Evolutionary conservation across 1,284 basidiomycete genomes (phyloP).

Genomic region (Agaricales sp.): DNA sequence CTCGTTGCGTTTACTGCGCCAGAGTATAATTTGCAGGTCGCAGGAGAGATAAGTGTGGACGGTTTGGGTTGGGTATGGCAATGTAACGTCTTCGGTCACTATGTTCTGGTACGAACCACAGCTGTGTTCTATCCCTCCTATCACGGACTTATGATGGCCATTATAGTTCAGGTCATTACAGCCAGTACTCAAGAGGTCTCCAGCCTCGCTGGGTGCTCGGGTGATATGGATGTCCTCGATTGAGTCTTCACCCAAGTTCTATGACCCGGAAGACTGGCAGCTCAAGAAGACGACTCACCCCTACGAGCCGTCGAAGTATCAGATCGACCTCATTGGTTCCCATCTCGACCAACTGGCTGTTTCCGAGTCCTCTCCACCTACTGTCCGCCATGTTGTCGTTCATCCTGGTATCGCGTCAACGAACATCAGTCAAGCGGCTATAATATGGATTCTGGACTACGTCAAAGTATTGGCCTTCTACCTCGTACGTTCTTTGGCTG

Average conservation of each 20-base stretch:
- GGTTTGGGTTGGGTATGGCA: constrained; percentile 80
- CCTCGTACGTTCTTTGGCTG: constrained; percentile 41
- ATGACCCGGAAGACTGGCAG: constrained; percentile 66
- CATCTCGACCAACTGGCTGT: constrained; percentile 39
- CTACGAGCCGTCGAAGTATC: constrained; percentile 75
- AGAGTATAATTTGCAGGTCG: constrained; percentile 47
- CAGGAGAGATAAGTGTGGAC: constrained; percentile 56
- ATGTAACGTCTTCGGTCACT: constrained; percentile 80
- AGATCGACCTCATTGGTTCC: constrained; percentile 63
- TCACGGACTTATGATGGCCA: constrained; percentile 4
- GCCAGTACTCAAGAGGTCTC: constrained; percentile 33
- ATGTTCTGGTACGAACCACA: constrained; percentile 52
- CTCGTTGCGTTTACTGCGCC: constrained; percentile 48
- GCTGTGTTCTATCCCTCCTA: not conserved
- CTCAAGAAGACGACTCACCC: constrained; percentile 47
- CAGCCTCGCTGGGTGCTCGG: constrained; percentile 36
- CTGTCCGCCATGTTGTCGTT: constrained; percentile 50
- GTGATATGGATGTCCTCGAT: constrained; percentile 78
- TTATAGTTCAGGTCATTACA: constrained; percentile 50
- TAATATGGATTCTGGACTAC: constrained; percentile 36
- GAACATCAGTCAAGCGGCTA: constrained; percentile 44
- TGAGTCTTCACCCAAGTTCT: constrained; percentile 46
- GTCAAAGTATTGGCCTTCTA: constrained; percentile 57
- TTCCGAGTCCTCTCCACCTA: constrained; percentile 11
- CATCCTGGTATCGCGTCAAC: constrained; percentile 73